Percentiles rank a stretch among this genome's conserved stretches.
phyloP scores from a whole-genome alignment of 2,329 filamentous ascomycete species.

The Albifimbria verrucaria region DNA sequence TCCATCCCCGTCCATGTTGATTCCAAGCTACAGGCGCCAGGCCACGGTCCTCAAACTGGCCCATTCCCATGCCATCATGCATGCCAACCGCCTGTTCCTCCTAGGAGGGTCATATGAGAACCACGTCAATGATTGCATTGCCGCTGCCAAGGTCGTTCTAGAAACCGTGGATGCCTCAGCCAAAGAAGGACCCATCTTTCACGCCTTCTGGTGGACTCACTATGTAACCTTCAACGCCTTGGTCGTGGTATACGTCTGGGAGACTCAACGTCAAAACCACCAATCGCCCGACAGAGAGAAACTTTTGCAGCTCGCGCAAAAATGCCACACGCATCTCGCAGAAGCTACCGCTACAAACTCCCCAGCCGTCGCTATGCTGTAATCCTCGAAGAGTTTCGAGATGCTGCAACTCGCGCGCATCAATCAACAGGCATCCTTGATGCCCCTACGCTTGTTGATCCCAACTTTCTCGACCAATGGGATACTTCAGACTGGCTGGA shows the following conservation, averaged over 20 bases:
- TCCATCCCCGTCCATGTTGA: constrained; percentile 42
- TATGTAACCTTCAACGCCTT: constrained; percentile 53
- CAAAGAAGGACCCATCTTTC: constrained; percentile 36
- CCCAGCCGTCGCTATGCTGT: constrained; percentile 47
- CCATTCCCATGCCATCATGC: constrained; percentile 52
- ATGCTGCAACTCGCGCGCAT: not conserved
- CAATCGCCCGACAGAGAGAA: not conserved
- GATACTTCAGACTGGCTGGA: constrained; percentile 1
- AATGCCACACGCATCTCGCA: constrained; percentile 42
- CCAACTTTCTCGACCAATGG: constrained; percentile 1
- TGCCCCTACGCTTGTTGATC: not conserved
- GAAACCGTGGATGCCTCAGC: constrained; percentile 40
- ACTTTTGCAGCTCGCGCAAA: constrained; percentile 39
- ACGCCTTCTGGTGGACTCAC: constrained; percentile 51
- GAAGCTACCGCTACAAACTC: constrained; percentile 34
- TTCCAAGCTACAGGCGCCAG: constrained; percentile 44
- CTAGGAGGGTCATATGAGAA: constrained; percentile 28
- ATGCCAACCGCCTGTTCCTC: constrained; percentile 53
- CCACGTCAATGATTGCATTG: constrained; percentile 40
- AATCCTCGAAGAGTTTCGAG: constrained; percentile 48
- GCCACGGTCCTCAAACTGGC: constrained; percentile 51
- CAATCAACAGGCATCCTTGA: not conserved
- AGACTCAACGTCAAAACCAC: constrained; percentile 37
- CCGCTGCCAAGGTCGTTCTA: constrained; percentile 42
- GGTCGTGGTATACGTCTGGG: constrained; percentile 50